These are phyloP conservation scores for Russula ochroleuca DNA, from an alignment of 768 basidiomycete species.

Conservation along the genomic window DNA sequence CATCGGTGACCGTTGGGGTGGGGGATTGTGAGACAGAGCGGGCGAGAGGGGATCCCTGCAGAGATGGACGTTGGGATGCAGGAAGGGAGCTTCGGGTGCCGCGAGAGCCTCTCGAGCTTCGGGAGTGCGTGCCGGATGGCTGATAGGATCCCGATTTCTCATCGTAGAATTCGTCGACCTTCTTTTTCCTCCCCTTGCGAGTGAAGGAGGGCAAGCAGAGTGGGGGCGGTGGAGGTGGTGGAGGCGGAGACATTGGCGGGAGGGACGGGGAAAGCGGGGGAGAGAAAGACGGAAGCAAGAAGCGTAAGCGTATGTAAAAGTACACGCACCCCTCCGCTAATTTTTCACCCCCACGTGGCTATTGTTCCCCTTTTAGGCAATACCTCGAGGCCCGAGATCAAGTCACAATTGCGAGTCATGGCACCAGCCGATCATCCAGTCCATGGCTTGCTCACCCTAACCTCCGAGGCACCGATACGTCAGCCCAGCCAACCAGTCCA, in stretches of 20 bases:
- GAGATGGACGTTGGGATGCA: conserved; percentile 11
- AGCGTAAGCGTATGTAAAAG: conserved; percentile 6
- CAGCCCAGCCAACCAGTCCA: neutral
- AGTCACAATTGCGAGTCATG: neutral
- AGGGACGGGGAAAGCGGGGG: neutral
- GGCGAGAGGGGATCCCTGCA: conserved; percentile 18
- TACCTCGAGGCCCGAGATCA: neutral
- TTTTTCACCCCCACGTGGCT: conserved; percentile 13
- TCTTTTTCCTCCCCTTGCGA: conserved; percentile 25
- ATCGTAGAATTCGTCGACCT: conserved; percentile 10
- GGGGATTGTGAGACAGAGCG: conserved; percentile 25
- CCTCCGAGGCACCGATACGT: neutral
- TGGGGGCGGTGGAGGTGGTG: conserved; percentile 24
- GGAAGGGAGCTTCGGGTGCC: conserved; percentile 14
- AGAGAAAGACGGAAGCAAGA: neutral
- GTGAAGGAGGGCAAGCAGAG: conserved; percentile 27
- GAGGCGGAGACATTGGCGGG: conserved; percentile 22
- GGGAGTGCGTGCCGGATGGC: conserved; percentile 3
- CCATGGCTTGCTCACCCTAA: neutral
- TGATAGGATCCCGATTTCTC: conserved; percentile 18
- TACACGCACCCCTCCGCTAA: neutral
- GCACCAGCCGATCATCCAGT: neutral
- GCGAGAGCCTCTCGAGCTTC: conserved; percentile 5
- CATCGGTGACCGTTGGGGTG: conserved; percentile 25
- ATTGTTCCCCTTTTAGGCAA: neutral